Evolutionary conservation across 257 asterid species (phyloP).

Genomic region (Solanum raphanifolium): DNA sequence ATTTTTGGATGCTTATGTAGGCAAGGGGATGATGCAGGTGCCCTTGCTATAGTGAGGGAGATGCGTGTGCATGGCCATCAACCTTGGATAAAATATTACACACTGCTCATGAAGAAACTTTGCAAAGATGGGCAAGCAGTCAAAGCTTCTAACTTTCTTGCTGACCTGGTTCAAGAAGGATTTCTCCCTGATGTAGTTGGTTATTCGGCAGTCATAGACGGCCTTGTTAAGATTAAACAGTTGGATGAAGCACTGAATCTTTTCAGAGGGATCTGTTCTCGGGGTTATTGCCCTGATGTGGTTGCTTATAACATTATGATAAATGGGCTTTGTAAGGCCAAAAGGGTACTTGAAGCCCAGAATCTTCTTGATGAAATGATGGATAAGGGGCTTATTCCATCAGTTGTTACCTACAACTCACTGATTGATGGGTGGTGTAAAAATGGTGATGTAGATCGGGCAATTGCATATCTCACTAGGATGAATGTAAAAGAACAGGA

Average conservation of each 20-base stretch:
- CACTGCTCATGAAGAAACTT: conserved; percentile 53
- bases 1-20: conserved; percentile 75
- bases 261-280: conserved; percentile 46
- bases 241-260: conserved; percentile 48
- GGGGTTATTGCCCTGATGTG: conserved; percentile 72
- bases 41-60: conserved; percentile 51
- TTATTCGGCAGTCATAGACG: conserved; percentile 60
- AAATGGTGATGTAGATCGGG: conserved; percentile 47
- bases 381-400: conserved; percentile 66
- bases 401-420: conserved; percentile 75
- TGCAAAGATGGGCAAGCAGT: conserved; percentile 47
- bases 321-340: conserved; percentile 61
- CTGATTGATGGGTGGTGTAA: conserved; percentile 86
- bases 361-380: conserved; percentile 49
- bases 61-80: conserved; percentile 64
- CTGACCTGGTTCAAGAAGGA: conserved; percentile 52
- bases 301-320: conserved; percentile 69
- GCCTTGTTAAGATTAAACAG: conserved; percentile 47
- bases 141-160: conserved; percentile 63
- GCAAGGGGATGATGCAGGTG: conserved; percentile 41
- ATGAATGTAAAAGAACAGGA: conserved; percentile 49
- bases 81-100: conserved; percentile 87
- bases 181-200: conserved; percentile 70
- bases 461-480: conserved; percentile 30
- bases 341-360: conserved; percentile 49